These are phyloP conservation scores for Penicillium sp. DNA, from an alignment of 2,329 filamentous ascomycete species.

Conservation along the genomic window DNA sequence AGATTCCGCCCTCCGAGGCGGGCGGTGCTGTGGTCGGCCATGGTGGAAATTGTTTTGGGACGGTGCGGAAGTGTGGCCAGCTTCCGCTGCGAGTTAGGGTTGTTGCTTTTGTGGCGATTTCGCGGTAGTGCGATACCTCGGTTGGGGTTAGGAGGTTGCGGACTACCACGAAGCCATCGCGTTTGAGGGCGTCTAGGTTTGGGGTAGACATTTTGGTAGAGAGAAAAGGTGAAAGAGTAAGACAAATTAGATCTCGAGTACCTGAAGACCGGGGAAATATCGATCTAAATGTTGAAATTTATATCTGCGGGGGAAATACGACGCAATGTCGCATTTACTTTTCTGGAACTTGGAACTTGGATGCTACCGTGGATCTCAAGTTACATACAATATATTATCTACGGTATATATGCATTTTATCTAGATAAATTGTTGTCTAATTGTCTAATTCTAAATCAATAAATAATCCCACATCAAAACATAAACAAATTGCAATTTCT, in stretches of 20 bases:
- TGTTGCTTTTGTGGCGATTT: conserved; percentile 58
- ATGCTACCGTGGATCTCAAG: conserved; percentile 21
- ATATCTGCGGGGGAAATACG: conserved; percentile 8
- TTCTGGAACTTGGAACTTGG: background rate
- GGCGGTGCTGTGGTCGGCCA: conserved; percentile 62
- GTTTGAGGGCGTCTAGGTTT: conserved; percentile 57
- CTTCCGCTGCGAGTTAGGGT: conserved; percentile 63
- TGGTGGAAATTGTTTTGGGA: conserved; percentile 88
- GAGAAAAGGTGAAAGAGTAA: background rate
- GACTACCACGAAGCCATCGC: conserved; percentile 74
- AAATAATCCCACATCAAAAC: background rate
- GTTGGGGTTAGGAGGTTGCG: conserved; percentile 59
- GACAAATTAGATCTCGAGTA: background rate
- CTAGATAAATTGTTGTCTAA: too few relatives aligned
- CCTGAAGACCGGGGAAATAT: background rate
- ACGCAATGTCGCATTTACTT: background rate
- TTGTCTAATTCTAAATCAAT: background rate
- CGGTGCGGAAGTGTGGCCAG: conserved; percentile 80
- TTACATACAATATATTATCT: too few relatives aligned
- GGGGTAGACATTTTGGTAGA: conserved; percentile 25
- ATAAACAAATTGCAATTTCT: background rate
- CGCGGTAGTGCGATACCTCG: conserved; percentile 59
- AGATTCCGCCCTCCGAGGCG: conserved; percentile 63
- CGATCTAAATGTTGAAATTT: background rate
- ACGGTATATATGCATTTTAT: too few relatives aligned